Evolutionary conservation across 2,329 filamentous ascomycete species (phyloP).

Genomic region (Cladophialophora immunda): DNA sequence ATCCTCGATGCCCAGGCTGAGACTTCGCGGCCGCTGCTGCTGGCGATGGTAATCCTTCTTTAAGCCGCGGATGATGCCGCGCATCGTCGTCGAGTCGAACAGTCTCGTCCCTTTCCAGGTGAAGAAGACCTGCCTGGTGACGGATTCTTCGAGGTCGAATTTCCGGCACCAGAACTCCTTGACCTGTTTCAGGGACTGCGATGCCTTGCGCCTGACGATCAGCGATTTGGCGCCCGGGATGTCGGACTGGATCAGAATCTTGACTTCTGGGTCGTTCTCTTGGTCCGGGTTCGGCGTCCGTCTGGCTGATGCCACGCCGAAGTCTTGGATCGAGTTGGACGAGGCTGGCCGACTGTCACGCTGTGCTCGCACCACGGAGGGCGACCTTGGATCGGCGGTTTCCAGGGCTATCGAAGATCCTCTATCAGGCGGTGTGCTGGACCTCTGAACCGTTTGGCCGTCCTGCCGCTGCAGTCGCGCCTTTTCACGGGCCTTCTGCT

Average conservation of each 20-base stretch:
- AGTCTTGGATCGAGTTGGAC: conserved; percentile 27
- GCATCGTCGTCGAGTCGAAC: conserved; percentile 78
- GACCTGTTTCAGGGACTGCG: conserved; percentile 72
- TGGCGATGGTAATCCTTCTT: conserved; percentile 30
- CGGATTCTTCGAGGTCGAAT: conserved; percentile 63
- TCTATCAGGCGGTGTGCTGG: conserved; percentile 17
- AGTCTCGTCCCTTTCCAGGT: conserved; percentile 79
- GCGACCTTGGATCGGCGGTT: conserved; percentile 8
- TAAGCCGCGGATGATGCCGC: conserved; percentile 63
- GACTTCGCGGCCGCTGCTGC: background rate
- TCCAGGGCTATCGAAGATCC: background rate
- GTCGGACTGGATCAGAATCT: conserved; percentile 73
- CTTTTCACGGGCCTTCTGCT: conserved; percentile 53
- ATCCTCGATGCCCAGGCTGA: conserved; percentile 51
- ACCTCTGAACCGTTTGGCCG: conserved; percentile 22
- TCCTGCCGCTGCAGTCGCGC: conserved; percentile 44
- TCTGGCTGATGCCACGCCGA: background rate
- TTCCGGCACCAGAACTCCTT: conserved; percentile 73
- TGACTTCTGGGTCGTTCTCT: conserved; percentile 60
- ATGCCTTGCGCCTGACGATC: conserved; percentile 71
- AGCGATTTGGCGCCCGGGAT: conserved; percentile 69
- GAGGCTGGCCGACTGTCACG: conserved; percentile 17
- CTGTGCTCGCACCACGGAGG: conserved; percentile 11
- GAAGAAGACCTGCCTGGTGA: conserved; percentile 70
- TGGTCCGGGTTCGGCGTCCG: conserved; percentile 25